Evolutionary conservation across 129 eudicot genomes (phyloP), one percentile per base, ranked within the genome.

Genomic region (Silybum marianum): DNA sequence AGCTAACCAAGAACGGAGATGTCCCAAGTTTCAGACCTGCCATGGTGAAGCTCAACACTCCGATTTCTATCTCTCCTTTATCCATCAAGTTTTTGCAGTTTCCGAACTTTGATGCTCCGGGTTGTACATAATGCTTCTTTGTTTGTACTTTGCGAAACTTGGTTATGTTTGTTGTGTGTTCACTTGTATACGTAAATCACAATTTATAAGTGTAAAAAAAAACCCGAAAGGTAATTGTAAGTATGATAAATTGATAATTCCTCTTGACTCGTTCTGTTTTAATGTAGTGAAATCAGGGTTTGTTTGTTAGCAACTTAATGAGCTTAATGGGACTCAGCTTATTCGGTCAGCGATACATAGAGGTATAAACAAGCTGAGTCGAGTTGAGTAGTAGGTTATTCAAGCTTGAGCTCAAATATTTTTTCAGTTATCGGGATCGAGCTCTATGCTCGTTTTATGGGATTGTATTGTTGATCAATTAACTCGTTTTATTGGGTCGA

Each of bases 71-170:
- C 78, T 68, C 83, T 39, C 88, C 98, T 79, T 80, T 85, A 72
- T 95, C 98, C 73, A 95, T 95, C 39, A 91, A 93, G 88, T 95
- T 95, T 88, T 46, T 95, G 78, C 88, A 85, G 32, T 88, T 90
- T 54, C 97, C 94, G 0, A 89, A 89, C 88, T 88, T 90, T 80
- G 85, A 84, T 80, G 90, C 98, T 40, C 96, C 90, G 10, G 96
- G 91, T 36, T 95, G 98, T 78, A 71, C 63, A 71, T 86, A 75
- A 87, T 70, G 46, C 76, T 13, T 48, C 28, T 39, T 23, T 65
- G 34, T 73, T 11, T 42, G 73, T 66, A 66, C 36, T 46, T 26
- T 58, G 63, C 21, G 22, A 84, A 79, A 74, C 69, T 69, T 67
- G 81, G 6, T 62, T 69, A 38, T 69, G 26, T 69, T 71, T 65